Evolutionary conservation across 2,329 filamentous ascomycete genomes (phyloP), one percentile per base, ranked within the genome.

Genomic region (Oidium heveae): DNA sequence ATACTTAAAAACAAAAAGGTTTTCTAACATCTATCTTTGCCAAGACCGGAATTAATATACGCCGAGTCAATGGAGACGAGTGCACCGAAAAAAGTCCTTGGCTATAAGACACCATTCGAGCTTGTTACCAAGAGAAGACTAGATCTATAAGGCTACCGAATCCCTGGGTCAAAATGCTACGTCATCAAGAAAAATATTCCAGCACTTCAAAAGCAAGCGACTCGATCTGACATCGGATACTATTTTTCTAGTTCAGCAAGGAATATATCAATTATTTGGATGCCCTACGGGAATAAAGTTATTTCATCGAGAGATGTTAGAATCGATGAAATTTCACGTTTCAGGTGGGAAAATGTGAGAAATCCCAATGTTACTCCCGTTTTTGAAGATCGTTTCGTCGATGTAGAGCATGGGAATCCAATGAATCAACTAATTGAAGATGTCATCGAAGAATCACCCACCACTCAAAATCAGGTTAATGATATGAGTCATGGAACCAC

Each of bases 221-320:
- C 18, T 50, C 22, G 13, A 50, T 50, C 46, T 28, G n/a, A 50
- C 13, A 50, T 50, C 32, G 46, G 22, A 50, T 50, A 50, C 46
- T 50, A 50, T 1, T 24, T 24, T 28, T 50, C 46, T 24, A 50
- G 32, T n/a, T 50, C 46, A 50, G 46, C 46, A 50, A 22, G 46
- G n/a, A 50, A 50, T 3, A 50, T 50, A 50, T 50, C 46, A 50
- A 50, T 50, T 50, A 28, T 50, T n/a, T 50, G 46, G 46, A 50
- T 50, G n/a, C 46, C 46, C 22, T 28, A 50, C 32, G 46, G 46
- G 8, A 50, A 50, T 50, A 50, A 50, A 50, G 46, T 50, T 24
- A 50, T 50, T 2, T 50, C 18, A 22, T 50, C 46, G 32, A 50
- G 46, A 8, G 46, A 50, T 50, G 46, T 50, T 28, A 50, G 46